Base-by-base conservation (phyloP, 169 alveolate genomes). In the Theileria equi region DNA sequence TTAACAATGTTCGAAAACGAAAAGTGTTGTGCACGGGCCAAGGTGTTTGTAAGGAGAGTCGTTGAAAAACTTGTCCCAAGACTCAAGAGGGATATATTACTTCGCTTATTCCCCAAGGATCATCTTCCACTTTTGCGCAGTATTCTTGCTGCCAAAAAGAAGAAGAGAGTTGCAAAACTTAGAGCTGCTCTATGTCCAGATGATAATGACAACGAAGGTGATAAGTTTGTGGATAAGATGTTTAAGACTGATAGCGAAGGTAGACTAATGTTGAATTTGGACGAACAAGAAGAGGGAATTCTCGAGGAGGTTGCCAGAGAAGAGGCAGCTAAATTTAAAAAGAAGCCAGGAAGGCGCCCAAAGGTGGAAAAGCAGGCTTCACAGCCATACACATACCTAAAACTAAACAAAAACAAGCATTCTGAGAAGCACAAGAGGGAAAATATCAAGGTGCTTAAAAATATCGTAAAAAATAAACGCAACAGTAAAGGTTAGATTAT, bases 201-300 rank as follows among this genome's bases (percentile, higher is more conserved):
- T 13, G 78, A 73, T 23, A 71, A 69, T 6, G 83, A 52, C 31
- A 60, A 72, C 25, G 77, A 72, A n/a, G 84, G 65, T 35, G 70
- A 67, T 26, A 19, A 59, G 61, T 67, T 55, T 29, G 28, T 67
- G 8, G 79, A 54, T 31, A 55, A 55, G n/a, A 67, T 67, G 69
- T 67, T 67, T 53, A 67, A 53, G 60, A 67, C 79, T 1, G 79
- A 67, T 23, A 68, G 57, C 5, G 79, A 53, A 34, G 79, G 79
- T n/a, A 58, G 79, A 10, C n/a, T 67, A 26, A 28, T 67, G 19
- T 16, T 67, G 19, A 67, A 32, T 23, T 2, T 40, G 17, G 64
- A 54, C 3, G 66, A 19, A 17, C 17, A 19, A 0, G 71, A 55
- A 8, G 82, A 62, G 21, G 31, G 48, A 28, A 41, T 1, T 1